A percentile compares a stretch with the other conserved stretches of the same genome.
Evolutionary conservation across 495 filamentous ascomycete genomes (phyloP).

Genomic region (Penicillium verhagenii): DNA sequence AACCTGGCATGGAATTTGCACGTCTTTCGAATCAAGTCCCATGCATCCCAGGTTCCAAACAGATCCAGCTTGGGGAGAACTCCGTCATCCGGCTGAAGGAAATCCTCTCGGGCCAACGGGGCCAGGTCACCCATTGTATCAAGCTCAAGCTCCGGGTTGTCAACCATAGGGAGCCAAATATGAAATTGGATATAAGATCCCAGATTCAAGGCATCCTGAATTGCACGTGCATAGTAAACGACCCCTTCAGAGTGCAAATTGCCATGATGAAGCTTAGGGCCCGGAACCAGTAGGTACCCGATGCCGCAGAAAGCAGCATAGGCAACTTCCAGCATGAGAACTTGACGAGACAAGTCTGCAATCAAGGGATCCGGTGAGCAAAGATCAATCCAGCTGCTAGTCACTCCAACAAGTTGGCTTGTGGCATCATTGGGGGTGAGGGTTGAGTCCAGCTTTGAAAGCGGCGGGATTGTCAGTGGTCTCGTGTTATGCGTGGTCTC

Average conservation of each 20-base stretch:
- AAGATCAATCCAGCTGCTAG: constrained; percentile 87
- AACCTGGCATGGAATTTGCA: constrained; percentile 84
- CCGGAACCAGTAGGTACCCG: constrained; percentile 75
- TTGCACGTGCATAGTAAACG: constrained; percentile 77
- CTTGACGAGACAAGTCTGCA: constrained; percentile 79
- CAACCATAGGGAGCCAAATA: constrained; percentile 78
- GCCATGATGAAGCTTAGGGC: constrained; percentile 60
- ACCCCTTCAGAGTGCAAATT: constrained; percentile 45
- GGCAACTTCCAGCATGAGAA: constrained; percentile 83
- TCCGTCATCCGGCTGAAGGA: constrained; percentile 33
- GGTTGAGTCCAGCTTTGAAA: constrained; percentile 70
- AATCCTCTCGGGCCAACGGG: constrained; percentile 57
- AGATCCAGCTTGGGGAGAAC: constrained; percentile 51
- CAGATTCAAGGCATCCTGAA: constrained; percentile 72
- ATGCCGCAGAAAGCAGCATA: constrained; percentile 95
- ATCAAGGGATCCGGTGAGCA: constrained; percentile 79
- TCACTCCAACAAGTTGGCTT: constrained; percentile 67
- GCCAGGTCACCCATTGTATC: constrained; percentile 57
- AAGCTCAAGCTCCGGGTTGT: constrained; percentile 50
- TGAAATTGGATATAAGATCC: constrained; percentile 76
- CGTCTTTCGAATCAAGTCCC: constrained; percentile 80
- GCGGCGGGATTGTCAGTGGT: constrained; percentile 62
- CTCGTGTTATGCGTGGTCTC: constrained; percentile 38
- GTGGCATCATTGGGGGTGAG: constrained; percentile 71
- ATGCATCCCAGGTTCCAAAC: constrained; percentile 86